Evolutionary conservation across 192 early-diverging fungal species (phyloP).

Genomic region (Coemansia sp.): DNA sequence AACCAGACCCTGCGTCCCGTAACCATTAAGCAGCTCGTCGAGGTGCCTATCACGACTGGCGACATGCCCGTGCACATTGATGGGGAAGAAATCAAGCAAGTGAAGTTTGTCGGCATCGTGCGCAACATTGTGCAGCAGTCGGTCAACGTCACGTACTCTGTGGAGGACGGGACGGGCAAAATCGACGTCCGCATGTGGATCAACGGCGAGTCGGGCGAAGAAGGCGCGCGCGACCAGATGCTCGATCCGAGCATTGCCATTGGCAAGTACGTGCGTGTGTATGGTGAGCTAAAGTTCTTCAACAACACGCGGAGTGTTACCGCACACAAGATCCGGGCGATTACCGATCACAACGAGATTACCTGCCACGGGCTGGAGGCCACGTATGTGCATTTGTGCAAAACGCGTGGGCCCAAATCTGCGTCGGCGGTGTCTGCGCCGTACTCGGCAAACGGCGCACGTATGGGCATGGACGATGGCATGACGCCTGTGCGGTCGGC

Average conservation of each 20-base stretch:
- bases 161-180: slow-evolving; percentile 80
- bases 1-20: slow-evolving; percentile 76
- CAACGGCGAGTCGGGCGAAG: slow-evolving; percentile 24
- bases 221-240: slow-evolving; percentile 9
- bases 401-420: slow-evolving; percentile 42
- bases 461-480: slow-evolving; percentile 14
- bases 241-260: slow-evolving; percentile 23
- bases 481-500: slow-evolving; percentile 21
- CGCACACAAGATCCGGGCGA: slow-evolving; percentile 60
- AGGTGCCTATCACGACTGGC: slow-evolving; percentile 45
- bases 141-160: slow-evolving; percentile 62
- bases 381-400: slow-evolving; percentile 62
- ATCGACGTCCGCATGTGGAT: slow-evolving; percentile 72
- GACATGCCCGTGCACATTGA: slow-evolving; percentile 71
- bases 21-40: slow-evolving; percentile 74
- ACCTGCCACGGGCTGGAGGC: slow-evolving; percentile 73
- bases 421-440: slow-evolving; percentile 7
- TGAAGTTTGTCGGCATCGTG: slow-evolving; percentile 73
- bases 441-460: slow-evolving; percentile 4
- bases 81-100: slow-evolving; percentile 66
- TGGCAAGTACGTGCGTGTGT: slow-evolving; percentile 69
- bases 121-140: slow-evolving; percentile 58
- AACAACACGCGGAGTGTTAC: slow-evolving; percentile 58
- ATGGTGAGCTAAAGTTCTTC: slow-evolving; percentile 68
- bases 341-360: slow-evolving; percentile 74